Percentiles rank a stretch among this genome's conserved stretches.
These are phyloP conservation scores for Aspergillus fischeri DNA, from an alignment of 2,329 filamentous ascomycete genomes.

Conservation along the genomic window DNA sequence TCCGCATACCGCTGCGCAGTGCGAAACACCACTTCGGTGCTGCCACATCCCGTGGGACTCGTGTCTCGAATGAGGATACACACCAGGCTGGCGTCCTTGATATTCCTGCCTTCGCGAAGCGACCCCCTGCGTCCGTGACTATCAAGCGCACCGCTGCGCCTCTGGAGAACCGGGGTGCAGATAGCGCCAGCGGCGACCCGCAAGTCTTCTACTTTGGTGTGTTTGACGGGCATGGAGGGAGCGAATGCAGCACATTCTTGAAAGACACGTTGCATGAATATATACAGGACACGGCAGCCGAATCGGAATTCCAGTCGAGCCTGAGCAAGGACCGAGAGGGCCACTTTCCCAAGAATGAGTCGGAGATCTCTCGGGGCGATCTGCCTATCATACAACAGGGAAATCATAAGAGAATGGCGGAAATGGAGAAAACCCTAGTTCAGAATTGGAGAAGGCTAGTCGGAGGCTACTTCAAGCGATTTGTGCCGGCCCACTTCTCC, in stretches of 20 bases:
- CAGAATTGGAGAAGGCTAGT: constrained; percentile 76
- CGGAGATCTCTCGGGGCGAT: constrained; percentile 17
- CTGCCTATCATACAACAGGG: constrained; percentile 51
- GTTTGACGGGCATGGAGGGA: constrained; percentile 92
- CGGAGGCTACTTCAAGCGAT: constrained; percentile 90
- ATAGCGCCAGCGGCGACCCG: constrained; percentile 78
- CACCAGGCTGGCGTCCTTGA: constrained; percentile 93
- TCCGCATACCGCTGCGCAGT: constrained; percentile 86
- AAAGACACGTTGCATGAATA: constrained; percentile 81
- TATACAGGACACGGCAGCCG: constrained; percentile 72
- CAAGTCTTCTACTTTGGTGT: constrained; percentile 97
- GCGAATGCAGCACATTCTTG: constrained; percentile 82
- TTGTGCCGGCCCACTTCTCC: constrained; percentile 75
- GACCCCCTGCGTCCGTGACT: constrained; percentile 64
- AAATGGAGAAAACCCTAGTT: constrained; percentile 68
- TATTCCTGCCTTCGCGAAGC: constrained; percentile 85
- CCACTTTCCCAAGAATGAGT: constrained; percentile 7
- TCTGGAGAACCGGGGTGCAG: constrained; percentile 60
- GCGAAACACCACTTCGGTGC: constrained; percentile 96
- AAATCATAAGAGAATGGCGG: constrained; percentile 58
- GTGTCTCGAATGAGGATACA: constrained; percentile 88
- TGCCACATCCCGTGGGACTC: constrained; percentile 70
- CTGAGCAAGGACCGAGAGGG: constrained; percentile 46
- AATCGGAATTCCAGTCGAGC: constrained; percentile 76
- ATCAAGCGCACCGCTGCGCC: constrained; percentile 22